A percentile compares a stretch with the other conserved stretches of the same genome.
Conservation (phyloP, 2,329 filamentous ascomycete species). For the Parastagonospora avenae region DNA sequence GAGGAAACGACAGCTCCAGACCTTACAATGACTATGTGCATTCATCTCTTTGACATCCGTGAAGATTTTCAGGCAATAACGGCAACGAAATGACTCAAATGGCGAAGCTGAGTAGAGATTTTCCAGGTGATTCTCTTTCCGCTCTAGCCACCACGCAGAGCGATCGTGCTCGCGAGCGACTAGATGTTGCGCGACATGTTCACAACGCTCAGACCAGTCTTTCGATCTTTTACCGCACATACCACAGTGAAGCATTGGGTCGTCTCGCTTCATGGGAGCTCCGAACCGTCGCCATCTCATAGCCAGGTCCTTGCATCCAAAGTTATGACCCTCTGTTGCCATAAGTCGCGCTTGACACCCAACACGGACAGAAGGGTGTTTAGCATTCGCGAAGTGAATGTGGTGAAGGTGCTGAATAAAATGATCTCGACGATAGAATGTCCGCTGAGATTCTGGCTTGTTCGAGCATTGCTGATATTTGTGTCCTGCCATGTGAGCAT, state of each 20-base stretch:
- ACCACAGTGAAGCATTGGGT: constrained; percentile 44
- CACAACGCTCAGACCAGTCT: constrained; percentile 39
- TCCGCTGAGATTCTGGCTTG: constrained; percentile 43
- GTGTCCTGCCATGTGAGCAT: constrained; percentile 41
- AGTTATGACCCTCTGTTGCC: constrained; percentile 35
- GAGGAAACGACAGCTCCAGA: constrained; percentile 44
- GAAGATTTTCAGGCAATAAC: constrained; percentile 42
- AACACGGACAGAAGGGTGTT: constrained; percentile 40
- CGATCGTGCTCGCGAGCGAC: constrained; percentile 34
- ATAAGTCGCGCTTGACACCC: constrained; percentile 40
- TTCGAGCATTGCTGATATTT: constrained; percentile 43
- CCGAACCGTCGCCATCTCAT: constrained; percentile 44
- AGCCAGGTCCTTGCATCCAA: constrained; percentile 43
- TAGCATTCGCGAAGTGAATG: constrained; percentile 41
- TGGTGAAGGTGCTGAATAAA: constrained; percentile 44
- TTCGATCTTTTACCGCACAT: constrained; percentile 41
- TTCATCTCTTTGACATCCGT: constrained; percentile 37
- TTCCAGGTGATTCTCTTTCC: constrained; percentile 40
- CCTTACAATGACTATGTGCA: constrained; percentile 40
- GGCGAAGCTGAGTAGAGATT: constrained; percentile 36
- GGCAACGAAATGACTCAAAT: constrained; percentile 40
- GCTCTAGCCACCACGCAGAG: constrained; percentile 40
- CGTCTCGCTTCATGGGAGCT: constrained; percentile 40
- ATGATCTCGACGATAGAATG: constrained; percentile 44
- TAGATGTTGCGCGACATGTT: constrained; percentile 42